Base-by-base conservation (phyloP, 164 flowering plant species). In the Amborella trichopoda region DNA sequence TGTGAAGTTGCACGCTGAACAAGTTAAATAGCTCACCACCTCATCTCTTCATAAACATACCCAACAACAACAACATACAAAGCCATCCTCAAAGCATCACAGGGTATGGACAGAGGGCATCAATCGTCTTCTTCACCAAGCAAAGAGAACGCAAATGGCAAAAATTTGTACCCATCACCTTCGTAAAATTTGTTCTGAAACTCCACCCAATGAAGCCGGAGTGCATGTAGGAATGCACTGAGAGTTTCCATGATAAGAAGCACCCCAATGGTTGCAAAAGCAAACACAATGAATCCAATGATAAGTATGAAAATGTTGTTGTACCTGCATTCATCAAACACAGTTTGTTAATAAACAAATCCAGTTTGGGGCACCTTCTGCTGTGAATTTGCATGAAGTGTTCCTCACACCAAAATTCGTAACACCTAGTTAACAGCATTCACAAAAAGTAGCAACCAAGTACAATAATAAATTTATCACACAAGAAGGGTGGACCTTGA, bases 171-270 rank as follows among this genome's bases (percentile, higher is more conserved):
- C 21, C 99, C 99, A 40, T 93, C 94, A 51, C 99, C 99, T 61
- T 88, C 95, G 49, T 93, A 93, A 52, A 93, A 93, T 70, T 88
- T 93, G 76, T 77, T 83, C 63, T 78, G 88, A 68, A 80, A 91
- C 67, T 91, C 99, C 26, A 91, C 99, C 96, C 96, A 91, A 59
- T 91, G 99, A 69, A 93, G 96, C 18, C 99, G 76, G 62, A 93
- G 48, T 1, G 99, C 99, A 28, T 93, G 99, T 1, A 93, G 72
- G 68, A 93, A 93, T 22, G 99, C 99, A 65, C 96, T 88, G 5
- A 93, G 72, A 2, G 99, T 84, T 66, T 93, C 99, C 99, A 93
- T 93, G 49, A 93, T 89, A 9, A 93, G 76, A 63, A 93, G 56
- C 44, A 93, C 99, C 2, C 96, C 99, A 3, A 93, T 83, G 3